Conservation (phyloP, 1,284 basidiomycete genomes). For the Trichosporon coremiiforme region DNA sequence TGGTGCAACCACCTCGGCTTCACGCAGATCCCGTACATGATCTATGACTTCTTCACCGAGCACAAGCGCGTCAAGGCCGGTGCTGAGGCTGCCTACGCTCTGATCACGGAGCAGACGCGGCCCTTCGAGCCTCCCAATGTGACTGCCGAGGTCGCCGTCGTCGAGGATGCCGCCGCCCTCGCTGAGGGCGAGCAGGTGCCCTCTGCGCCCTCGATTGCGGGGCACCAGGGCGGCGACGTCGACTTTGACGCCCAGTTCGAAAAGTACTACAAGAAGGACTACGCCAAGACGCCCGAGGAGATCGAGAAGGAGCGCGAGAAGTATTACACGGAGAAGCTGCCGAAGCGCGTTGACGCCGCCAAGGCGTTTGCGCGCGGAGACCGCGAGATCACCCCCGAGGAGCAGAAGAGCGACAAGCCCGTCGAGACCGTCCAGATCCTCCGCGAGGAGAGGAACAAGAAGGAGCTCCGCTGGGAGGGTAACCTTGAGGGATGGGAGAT, state of each 20-base stretch:
- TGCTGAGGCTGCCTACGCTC: conserved; percentile 75
- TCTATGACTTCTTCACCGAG: conserved; percentile 90
- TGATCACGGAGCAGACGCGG: conserved; percentile 69
- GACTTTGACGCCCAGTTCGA: conserved; percentile 74
- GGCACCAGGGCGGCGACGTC: conserved; percentile 60
- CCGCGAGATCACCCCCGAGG: conserved; percentile 83
- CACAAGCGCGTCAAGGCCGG: conserved; percentile 76
- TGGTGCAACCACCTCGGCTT: conserved; percentile 85
- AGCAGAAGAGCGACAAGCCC: conserved; percentile 66
- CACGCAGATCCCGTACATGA: conserved; percentile 82
- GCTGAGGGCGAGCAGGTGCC: background rate
- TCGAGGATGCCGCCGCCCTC: conserved; percentile 22
- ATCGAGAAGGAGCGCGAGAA: conserved; percentile 70
- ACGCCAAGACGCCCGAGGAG: conserved; percentile 63
- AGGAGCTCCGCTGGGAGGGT: conserved; percentile 79
- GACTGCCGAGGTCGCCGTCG: conserved; percentile 18
- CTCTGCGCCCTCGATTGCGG: background rate
- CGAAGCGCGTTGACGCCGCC: conserved; percentile 70
- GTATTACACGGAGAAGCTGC: conserved; percentile 74
- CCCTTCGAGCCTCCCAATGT: conserved; percentile 60
- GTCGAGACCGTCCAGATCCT: conserved; percentile 86
- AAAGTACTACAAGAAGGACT: conserved; percentile 68
- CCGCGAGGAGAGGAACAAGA: conserved; percentile 76
- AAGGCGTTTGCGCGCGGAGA: conserved; percentile 73
- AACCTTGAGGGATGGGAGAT: conserved; percentile 77